Evolutionary conservation across 106 monocot genomes (phyloP), one percentile per base, ranked within the genome.

Genomic region (Iris macrosiphon): DNA sequence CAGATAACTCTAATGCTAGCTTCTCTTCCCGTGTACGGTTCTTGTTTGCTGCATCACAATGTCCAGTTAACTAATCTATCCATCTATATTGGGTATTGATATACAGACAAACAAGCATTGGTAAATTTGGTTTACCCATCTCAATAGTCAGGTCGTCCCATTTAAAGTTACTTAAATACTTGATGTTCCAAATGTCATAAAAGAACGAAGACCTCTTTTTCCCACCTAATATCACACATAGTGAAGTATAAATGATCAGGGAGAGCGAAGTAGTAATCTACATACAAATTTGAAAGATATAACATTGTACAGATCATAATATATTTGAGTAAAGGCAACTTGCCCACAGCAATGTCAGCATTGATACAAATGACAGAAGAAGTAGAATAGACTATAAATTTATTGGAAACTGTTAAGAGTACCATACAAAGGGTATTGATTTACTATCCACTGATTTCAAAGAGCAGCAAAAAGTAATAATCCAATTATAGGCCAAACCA

Each of bases 151-250:
- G 59, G 71, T 98, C 87, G 63, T 91, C 98, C 98, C 98, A 98
- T 57, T 81, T 91, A 72, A 98, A 98, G 72, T 87, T 91, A 27
- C 75, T 76, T 20, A 98, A 72, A 66, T 98, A 98, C 63, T 81
- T 98, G 33, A 98, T 84, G 62, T 98, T 98, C 91, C 98, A 98
- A 52, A 87, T 75, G 40, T 98, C 98, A 69, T 91, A 91, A 72
- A 75, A 98, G 52, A 98, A 91, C 12, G 86, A 34, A 40, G 90
- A 91, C 44, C 91, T 91, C 55, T 63, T 80, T 69, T 65, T 83
- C 23, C 98, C 98, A 78, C 98, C 98, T 98, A 45, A 66, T 13
- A 76, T 59, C 19, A 30, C 53, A 37, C 26, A 66, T 18, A 42
- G 26, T 4, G 17, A 71, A n/a, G n/a, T n/a, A 31, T 14, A 9